Evolutionary conservation across 495 filamentous ascomycete genomes (phyloP), one percentile per base, ranked within the genome.

Genomic region (Penicillium roqueforti): DNA sequence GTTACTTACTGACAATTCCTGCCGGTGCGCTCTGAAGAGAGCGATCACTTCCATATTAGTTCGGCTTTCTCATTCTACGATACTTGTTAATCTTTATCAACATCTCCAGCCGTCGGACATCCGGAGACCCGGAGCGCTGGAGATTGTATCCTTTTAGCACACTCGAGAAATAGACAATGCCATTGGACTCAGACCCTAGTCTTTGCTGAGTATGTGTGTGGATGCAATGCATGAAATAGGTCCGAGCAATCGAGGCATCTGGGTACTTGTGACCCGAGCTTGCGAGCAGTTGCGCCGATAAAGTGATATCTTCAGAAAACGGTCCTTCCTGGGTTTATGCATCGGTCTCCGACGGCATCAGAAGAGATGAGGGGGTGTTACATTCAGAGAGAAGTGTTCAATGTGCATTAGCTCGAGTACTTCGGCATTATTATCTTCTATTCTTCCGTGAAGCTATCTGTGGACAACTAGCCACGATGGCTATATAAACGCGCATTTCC

Each of bases 341-440:
- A 48, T 5, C 45, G 45, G 45, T 5, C 45, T 48, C 45, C 45
- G 45, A 37, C 29, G 45, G 45, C 4, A 48, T 48, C 19, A 23
- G 20, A n/a, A n/a, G 6, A 36, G 16, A 37, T 36, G 29, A 36
- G 18, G 2, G 10, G 45, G 37, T 48, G 45, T 48, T 48, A 48
- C 45, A 48, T 48, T 20, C 18, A 4, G n/a, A 16, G n/a, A 8
- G 2, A 7, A 5, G 14, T 3, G 1, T 11, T n/a, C 9, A 36
- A 11, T 23, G 1, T 22, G 45, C 22, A 36, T 16, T 22, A 20
- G 19, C 3, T 36, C 5, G 13, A 34, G 14, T 1, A 37, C 19
- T 16, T 18, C 20, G 4, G 9, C 11, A 20, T n/a, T 1, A 3
- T 5, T 34, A 6, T n/a, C 10, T n/a, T 37, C 5, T 9, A 37